These are phyloP conservation scores for Ceratobasidium theobromae DNA, from an alignment of 1,284 basidiomycete species.

Conservation along the genomic window DNA sequence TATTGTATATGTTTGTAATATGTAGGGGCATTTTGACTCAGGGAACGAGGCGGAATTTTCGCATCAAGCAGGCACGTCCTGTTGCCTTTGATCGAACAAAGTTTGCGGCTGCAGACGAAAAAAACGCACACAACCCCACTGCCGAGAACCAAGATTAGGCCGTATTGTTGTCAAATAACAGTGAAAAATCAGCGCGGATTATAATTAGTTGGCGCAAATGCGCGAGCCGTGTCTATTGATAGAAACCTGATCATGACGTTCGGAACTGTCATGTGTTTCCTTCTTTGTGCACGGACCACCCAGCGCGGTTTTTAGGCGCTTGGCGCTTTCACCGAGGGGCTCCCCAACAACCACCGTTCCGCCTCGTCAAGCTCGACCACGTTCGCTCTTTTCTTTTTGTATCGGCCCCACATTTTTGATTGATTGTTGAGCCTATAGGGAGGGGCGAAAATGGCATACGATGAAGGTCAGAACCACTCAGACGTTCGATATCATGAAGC, in stretches of 20 bases:
- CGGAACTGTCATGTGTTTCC: neutral
- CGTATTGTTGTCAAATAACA: too few species aligned
- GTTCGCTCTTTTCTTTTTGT: constrained; percentile 14
- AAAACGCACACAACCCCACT: neutral
- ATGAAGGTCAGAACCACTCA: constrained; percentile 37
- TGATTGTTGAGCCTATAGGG: constrained; percentile 13
- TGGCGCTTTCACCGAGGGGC: neutral
- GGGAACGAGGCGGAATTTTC: too few species aligned
- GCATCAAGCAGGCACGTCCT: neutral
- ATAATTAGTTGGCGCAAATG: too few species aligned
- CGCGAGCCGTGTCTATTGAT: constrained; percentile 27
- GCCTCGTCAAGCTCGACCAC: constrained; percentile 1
- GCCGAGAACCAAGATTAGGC: constrained; percentile 24
- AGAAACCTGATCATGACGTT: constrained; percentile 1
- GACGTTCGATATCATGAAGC: constrained; percentile 38
- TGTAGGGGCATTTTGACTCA: too few species aligned
- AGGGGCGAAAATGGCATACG: constrained; percentile 1
- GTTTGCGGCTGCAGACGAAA: neutral
- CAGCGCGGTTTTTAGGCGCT: neutral
- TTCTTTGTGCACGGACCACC: neutral
- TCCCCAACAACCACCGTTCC: constrained; percentile 1
- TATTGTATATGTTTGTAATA: too few species aligned
- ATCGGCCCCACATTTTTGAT: neutral
- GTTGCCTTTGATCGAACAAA: neutral
- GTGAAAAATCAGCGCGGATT: too few species aligned